A percentile compares a stretch with the other conserved stretches of the same genome.
Conservation (phyloP, 164 flowering plant genomes). For the Brasenia schreberi region DNA sequence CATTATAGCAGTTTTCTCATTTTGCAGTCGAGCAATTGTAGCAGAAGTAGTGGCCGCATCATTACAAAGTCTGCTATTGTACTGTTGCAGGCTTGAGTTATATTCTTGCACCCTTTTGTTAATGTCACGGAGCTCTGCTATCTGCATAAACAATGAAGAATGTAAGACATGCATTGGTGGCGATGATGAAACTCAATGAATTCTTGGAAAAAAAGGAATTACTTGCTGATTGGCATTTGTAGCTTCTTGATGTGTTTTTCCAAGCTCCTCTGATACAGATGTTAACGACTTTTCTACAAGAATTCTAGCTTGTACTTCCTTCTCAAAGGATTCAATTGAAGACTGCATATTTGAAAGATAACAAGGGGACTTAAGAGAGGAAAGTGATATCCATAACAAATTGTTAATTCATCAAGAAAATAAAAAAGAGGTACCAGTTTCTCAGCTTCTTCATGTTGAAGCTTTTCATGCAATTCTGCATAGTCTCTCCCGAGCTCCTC, state of each 20-base stretch:
- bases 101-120: conserved; percentile 83
- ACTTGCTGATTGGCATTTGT: conserved; percentile 57
- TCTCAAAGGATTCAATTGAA: conserved; percentile 30
- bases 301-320: conserved; percentile 41
- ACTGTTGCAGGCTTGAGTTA: conserved; percentile 82
- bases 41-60: conserved; percentile 61
- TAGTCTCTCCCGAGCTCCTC: conserved; percentile 30
- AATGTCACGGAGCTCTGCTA: conserved; percentile 46
- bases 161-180: background rate
- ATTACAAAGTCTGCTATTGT: conserved; percentile 78
- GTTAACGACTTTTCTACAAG: conserved; percentile 32
- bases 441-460: conserved; percentile 44
- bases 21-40: conserved; percentile 52
- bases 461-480: conserved; percentile 32
- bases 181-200: background rate
- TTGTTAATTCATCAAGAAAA: background rate
- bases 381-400: background rate
- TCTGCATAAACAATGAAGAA: conserved; percentile 23
- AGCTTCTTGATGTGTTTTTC: conserved; percentile 34
- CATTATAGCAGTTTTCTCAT: conserved; percentile 62
- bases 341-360: conserved; percentile 16
- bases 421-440: conserved; percentile 35
- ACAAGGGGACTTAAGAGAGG: background rate
- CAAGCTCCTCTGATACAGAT: conserved; percentile 38
- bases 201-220: conserved; percentile 1